phyloP scores from a whole-genome alignment of 805 yeast species.

The Priceomyces haplophilus region DNA sequence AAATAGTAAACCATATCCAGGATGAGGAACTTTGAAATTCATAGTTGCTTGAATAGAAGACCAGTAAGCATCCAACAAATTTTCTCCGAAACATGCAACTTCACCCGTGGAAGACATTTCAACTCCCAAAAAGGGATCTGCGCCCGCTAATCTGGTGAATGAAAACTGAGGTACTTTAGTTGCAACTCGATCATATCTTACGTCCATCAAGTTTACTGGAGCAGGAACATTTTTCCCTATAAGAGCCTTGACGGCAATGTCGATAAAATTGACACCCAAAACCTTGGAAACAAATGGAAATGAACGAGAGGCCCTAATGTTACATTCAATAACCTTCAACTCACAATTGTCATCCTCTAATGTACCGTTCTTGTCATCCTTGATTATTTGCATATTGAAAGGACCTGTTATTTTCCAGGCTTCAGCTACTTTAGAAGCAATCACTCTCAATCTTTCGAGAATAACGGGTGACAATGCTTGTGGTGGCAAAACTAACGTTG shows the following conservation, averaged over 20 bases:
- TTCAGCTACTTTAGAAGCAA: slow-evolving; percentile 87
- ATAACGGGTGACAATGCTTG: slow-evolving; percentile 65
- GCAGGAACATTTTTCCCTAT: slow-evolving; percentile 69
- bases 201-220: slow-evolving; percentile 81
- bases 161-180: slow-evolving; percentile 96
- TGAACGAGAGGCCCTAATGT: slow-evolving; percentile 96
- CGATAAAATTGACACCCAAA: slow-evolving; percentile 89
- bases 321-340: slow-evolving; percentile 96
- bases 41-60: slow-evolving; percentile 93
- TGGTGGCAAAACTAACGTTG: slow-evolving; percentile 92
- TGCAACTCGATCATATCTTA: slow-evolving; percentile 78
- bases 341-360: slow-evolving; percentile 52
- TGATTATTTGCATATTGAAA: slow-evolving; percentile 95
- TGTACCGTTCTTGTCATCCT: slow-evolving; percentile 61
- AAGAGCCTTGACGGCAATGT: slow-evolving; percentile 87
- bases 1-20: slow-evolving; percentile 83
- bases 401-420: slow-evolving; percentile 98
- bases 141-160: slow-evolving; percentile 97
- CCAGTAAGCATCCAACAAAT: slow-evolving; percentile 92
- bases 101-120: slow-evolving; percentile 99
- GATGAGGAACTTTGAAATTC: slow-evolving; percentile 93
- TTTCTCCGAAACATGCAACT: slow-evolving; percentile 92
- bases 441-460: slow-evolving; percentile 73
- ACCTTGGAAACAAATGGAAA: slow-evolving; percentile 99
- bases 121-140: slow-evolving; percentile 98